phyloP scores from a whole-genome alignment of 768 basidiomycete genomes.

The Dioszegia aurantiaca region DNA sequence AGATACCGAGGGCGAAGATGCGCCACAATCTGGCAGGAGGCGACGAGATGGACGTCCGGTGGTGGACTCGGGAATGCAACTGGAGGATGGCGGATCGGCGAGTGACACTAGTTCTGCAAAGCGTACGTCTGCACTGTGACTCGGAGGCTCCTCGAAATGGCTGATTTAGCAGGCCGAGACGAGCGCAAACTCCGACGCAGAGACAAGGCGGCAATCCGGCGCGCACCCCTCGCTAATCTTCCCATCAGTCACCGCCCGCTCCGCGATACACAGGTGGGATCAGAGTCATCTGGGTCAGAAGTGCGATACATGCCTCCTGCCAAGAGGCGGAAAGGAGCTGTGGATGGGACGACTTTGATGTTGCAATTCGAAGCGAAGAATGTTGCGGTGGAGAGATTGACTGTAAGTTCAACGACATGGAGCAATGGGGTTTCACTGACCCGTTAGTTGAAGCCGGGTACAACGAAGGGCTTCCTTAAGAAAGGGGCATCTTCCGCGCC shows the following conservation, averaged over 20 bases:
- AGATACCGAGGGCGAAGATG: too few species aligned
- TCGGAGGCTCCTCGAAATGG: not conserved
- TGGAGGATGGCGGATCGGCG: not conserved
- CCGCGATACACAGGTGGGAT: not conserved
- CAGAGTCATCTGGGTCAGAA: not conserved
- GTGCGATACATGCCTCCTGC: not conserved
- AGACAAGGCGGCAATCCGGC: slow-evolving; percentile 27
- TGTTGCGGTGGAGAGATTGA: slow-evolving; percentile 2
- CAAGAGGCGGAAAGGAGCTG: not conserved
- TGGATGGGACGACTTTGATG: not conserved
- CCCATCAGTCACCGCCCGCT: not conserved
- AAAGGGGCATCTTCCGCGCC: not conserved
- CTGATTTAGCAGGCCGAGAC: slow-evolving; percentile 18
- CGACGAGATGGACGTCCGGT: too few species aligned
- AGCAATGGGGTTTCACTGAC: not conserved
- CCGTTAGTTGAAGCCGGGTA: not conserved
- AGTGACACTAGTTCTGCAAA: slow-evolving; percentile 11
- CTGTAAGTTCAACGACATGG: not conserved
- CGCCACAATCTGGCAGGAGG: too few species aligned
- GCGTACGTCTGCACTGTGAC: slow-evolving; percentile 16
- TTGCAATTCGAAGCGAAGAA: slow-evolving; percentile 5
- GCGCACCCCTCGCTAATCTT: not conserved
- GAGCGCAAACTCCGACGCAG: slow-evolving; percentile 27
- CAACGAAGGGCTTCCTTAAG: not conserved
- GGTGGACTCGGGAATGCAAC: not conserved